Base-by-base conservation (phyloP, 1,284 basidiomycete species). In the Sanghuangporus weigelae region DNA sequence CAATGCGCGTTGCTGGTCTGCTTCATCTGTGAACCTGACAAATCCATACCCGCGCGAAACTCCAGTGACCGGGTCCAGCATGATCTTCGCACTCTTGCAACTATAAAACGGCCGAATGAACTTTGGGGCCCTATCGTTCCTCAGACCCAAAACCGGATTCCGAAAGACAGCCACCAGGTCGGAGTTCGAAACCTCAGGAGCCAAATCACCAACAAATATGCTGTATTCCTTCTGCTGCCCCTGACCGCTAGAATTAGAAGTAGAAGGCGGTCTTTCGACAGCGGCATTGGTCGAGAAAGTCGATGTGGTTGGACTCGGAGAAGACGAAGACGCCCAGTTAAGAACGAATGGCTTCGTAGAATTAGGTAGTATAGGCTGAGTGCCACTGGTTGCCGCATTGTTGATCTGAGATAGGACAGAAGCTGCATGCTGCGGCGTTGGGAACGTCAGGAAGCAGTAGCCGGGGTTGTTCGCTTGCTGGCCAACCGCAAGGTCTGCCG, bases 81-180 rank as follows among this genome's bases (percentile, higher is more conserved):
- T 95, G 68, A 95, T 95, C 77, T 95, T 95, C 38, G 93, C 93
- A 72, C 92, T 95, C 78, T 93, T 93, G 75, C 92, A 94, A 71
- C 91, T 94, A 50, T 86, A 75, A 77, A 95, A 95, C 1, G 92
- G 90, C 11, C 86, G 82, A 63, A 95, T 92, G 68, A 93, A 91
- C 72, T 90, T 90, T 35, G 90, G 89, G 73, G 90, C 89, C 66
- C 90, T 82, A 72, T 89, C 88, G 70, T 87, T 90, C 64, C 91
- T 82, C 62, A 92, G 80, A 44, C 91, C 91, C 8, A 93, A 82
- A 5, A 91, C 87, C 0, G 92, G 90, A 73, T 93, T 91, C 69
- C 89, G 85, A 74, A 93, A 93, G 64, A 93, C 89, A n/a, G 87
- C 87, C 57, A 95, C 91, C 23, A 95, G 79, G 73, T 95, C 93